Evolutionary conservation across 1,284 basidiomycete species (phyloP).

Genomic region (Apiotrichum montevideense): DNA sequence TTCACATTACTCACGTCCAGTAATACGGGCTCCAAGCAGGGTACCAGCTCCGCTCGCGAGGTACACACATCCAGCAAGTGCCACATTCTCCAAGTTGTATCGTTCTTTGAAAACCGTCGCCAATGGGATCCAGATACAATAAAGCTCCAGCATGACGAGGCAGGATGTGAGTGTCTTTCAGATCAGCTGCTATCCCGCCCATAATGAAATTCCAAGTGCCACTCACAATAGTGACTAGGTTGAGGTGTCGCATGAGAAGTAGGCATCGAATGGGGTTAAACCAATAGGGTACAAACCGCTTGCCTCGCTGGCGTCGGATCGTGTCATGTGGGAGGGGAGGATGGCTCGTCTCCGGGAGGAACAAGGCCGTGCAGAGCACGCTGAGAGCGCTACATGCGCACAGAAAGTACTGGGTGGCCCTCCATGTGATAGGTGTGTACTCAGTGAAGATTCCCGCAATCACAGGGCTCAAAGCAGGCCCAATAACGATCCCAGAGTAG

Average conservation of each 20-base stretch:
- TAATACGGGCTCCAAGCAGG: constrained; percentile 54
- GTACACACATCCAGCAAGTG: constrained; percentile 58
- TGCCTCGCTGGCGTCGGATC: constrained; percentile 26
- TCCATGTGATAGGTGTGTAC: constrained; percentile 55
- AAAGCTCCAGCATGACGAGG: constrained; percentile 32
- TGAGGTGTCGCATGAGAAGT: constrained; percentile 55
- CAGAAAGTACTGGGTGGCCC: constrained; percentile 55
- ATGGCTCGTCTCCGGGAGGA: constrained; percentile 67
- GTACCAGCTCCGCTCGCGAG: constrained; percentile 59
- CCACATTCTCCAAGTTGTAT: constrained; percentile 58
- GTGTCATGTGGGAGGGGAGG: constrained; percentile 46
- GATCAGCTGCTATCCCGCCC: too few relatives aligned
- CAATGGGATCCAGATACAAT: constrained; percentile 22
- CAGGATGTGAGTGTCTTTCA: constrained; percentile 18
- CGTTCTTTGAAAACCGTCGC: constrained; percentile 44
- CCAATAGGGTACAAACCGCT: constrained; percentile 49
- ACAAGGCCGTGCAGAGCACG: constrained; percentile 50
- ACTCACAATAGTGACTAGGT: constrained; percentile 41
- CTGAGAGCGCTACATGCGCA: constrained; percentile 51
- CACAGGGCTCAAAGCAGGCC: constrained; percentile 42
- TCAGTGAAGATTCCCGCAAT: constrained; percentile 46
- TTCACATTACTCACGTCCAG: constrained; percentile 46
- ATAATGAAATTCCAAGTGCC: too few relatives aligned
- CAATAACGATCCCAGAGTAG: constrained; percentile 51
- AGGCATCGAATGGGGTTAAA: constrained; percentile 59